phyloP scores from a whole-genome alignment of 2,329 filamentous ascomycete species.

The Graphilbum fragrans region DNA sequence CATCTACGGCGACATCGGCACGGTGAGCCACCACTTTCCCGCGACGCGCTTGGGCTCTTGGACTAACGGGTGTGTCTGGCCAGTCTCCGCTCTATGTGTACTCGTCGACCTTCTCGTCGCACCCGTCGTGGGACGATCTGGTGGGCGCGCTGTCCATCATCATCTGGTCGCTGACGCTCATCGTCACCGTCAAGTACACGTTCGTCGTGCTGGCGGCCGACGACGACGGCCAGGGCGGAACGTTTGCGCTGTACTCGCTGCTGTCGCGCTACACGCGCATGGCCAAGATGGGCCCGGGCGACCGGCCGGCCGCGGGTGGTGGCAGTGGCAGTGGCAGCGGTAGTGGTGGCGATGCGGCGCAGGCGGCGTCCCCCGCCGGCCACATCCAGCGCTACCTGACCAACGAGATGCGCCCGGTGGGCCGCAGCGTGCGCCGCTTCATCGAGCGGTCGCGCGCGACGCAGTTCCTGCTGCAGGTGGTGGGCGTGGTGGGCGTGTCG shows the following conservation, averaged over 20 bases:
- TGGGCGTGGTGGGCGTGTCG: conserved; percentile 53
- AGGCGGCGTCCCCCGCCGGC: conserved; percentile 36
- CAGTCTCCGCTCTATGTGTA: conserved; percentile 52
- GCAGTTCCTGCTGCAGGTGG: conserved; percentile 41
- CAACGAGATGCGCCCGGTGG: conserved; percentile 39
- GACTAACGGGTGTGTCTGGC: not conserved
- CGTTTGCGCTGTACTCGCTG: conserved; percentile 54
- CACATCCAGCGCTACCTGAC: conserved; percentile 47
- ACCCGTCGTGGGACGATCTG: conserved; percentile 45
- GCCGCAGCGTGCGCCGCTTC: conserved; percentile 37
- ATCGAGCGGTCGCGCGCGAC: conserved; percentile 44
- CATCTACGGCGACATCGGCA: conserved; percentile 59
- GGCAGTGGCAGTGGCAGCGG: not conserved
- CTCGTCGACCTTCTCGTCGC: conserved; percentile 50
- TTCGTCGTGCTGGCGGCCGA: conserved; percentile 54
- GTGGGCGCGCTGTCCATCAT: conserved; percentile 55
- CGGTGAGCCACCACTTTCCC: conserved; percentile 11
- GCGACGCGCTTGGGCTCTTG: not conserved
- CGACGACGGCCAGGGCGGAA: conserved; percentile 60
- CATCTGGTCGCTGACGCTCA: conserved; percentile 56
- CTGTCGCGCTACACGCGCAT: conserved; percentile 52
- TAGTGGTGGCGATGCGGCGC: conserved; percentile 34
- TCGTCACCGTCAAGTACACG: conserved; percentile 59
- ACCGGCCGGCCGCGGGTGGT: not conserved
- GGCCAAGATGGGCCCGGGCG: too few relatives aligned